Evolutionary conservation across 352 stramenopile species (phyloP), one percentile per base, ranked within the genome.

Genomic region (Pythium brachiatum): DNA sequence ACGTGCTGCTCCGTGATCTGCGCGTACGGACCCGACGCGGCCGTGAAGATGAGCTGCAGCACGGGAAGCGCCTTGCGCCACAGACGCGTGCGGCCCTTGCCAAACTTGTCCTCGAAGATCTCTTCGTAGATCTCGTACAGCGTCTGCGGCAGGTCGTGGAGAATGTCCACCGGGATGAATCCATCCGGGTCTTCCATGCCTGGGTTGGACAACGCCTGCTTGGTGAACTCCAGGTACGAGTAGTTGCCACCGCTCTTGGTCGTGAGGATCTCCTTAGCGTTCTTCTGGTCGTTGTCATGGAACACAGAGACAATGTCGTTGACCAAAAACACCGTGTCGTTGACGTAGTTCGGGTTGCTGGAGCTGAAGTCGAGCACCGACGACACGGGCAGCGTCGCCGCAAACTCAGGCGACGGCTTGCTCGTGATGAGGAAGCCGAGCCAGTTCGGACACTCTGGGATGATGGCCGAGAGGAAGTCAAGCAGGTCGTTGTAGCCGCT

Each of bases 61-160:
- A 93, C 73, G 9, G 82, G 83, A 26, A 90, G 78, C 1, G 73
- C 83, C 64, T 92, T 92, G 34, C 73, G 72, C 86, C 86, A 95
- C n/a, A 90, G 56, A 21, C 84, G 86, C n/a, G 63, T 81, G 21
- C 74, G 79, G 13, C 81, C 84, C 27, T 86, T 75, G 27, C 86
- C 86, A 53, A 93, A 95, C 69, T 95, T 95, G 63, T 95, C 86
- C 52, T 95, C 81, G 48, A 95, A 95, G 41, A 95, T 92, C 64
- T 92, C 81, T 2, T 78, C 75, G 57, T 88, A 93, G 55, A 95
- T 95, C 44, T 92, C 86, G 64, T 83, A 88, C 27, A 95, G 65
- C 16, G 82, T 85, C 66, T 93, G 75, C 2, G 86, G 86, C 31
- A 95, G 68, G 26, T 95, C 82, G 18, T 89, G 64, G 6, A 92